Base-by-base conservation (phyloP, 177 flowering plant species). In the Vitis hybrid region DNA sequence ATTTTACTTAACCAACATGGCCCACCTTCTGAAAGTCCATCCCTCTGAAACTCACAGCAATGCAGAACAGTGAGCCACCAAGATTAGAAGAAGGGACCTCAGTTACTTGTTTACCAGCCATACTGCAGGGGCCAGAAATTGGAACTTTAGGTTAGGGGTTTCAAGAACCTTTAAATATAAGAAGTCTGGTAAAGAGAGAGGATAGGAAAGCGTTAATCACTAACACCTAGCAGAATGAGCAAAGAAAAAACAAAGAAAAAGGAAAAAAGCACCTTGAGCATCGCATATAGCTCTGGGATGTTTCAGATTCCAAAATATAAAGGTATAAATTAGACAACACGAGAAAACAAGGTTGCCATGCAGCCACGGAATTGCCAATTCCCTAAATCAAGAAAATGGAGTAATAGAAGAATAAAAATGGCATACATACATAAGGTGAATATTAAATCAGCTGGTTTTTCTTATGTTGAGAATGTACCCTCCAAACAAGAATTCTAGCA, bases 401-500 rank as follows among this genome's bases (percentile, higher is more conserved):
- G 48, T 24, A 20, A 61, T 18, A 11, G 13, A 57, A 17, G 49
- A 27, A 8, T 50, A 21, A 51, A 61, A 21, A 49, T 64, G 12
- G 58, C 27, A 52, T 48, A 11, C 57, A 61, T 14, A 24, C 1
- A 20, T 11, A 20, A 71, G 17, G 51, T 51, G 49, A 21, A 48
- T n/a, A 14, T 15, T 58, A 32, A 20, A 65, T 15, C 56, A 72
- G 27, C 32, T 53, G 32, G 63, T 10, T 53, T 66, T 58, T 62
- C 62, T 7, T 50, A 4, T 65, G 51, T 27, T 57, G 21, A 58
- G 20, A 55, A 68, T 84, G 73, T 82, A 93, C 99, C 93, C 76
- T 84, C 99, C 99, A 96, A 63, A 96, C 97, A 64, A 96, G 87
- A 69, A 93, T 83, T 80, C 87, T 83, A 76, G 91, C 97, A 79